Evolutionary conservation across 2,329 filamentous ascomycete species (phyloP), one percentile per base, ranked within the genome.

Genomic region (Seiridium unicorne): DNA sequence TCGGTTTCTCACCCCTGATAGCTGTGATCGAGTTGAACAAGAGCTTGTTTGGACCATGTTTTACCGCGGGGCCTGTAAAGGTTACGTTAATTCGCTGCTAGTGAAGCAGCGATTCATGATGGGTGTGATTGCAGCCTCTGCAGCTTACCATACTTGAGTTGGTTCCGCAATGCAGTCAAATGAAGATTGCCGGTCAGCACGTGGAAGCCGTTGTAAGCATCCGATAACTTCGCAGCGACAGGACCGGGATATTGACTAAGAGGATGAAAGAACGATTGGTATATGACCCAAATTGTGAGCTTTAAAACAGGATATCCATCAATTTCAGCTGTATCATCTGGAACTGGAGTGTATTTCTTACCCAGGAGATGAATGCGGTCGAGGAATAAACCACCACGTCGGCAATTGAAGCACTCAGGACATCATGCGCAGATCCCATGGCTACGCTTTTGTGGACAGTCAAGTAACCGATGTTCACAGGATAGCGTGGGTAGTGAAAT

Each of bases 21-120:
- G 65, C 65, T 26, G 55, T 62, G 11, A 47, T 49, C 3, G 65
- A 62, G 35, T 63, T 65, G 51, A 67, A 66, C 10, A 67, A 60
- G 2, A 67, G 62, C 34, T 62, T 65, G 44, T 67, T 63, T 3
- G 65, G 64, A 4, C 64, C 62, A 26, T 62, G 56, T 18, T 64
- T 54, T 5, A 68, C 34, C 3, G 66, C 63, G 1, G 62, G 51
- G 10, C 64, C 64, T 55, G 62, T 13, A 54, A 57, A 44, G 5
- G 8, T 3, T 9, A 42, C 3, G 5, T 55, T 35, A 44, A n/a
- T 44, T 46, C 44, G 42, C 5, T 7, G 8, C 10, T 42, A 9
- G 32, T 3, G 26, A 8, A 6, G 32, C 8, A 5, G 18, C 26
- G 31, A 10, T n/a, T 38, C 10, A 36, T 36, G 35, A 1, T 38